phyloP scores from a whole-genome alignment of 192 early-diverging fungal genomes.

The Endogone sp. region DNA sequence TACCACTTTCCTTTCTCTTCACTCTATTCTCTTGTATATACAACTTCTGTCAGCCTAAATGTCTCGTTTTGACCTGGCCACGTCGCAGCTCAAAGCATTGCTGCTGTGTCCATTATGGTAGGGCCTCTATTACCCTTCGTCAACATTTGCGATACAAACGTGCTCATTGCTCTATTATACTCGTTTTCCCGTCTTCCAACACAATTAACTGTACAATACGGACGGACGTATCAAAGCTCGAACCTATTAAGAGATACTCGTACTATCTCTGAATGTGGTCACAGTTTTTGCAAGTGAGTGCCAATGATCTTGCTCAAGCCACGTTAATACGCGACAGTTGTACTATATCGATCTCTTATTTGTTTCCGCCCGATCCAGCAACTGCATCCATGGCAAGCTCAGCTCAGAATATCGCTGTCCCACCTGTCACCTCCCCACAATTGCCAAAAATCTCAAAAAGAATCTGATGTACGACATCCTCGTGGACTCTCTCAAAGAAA shows the following conservation, averaged over 20 bases:
- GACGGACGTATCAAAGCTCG: not conserved
- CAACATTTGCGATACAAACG: too few relatives aligned
- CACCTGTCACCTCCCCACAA: constrained; percentile 24
- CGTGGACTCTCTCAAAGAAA: constrained; percentile 17
- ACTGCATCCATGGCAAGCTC: constrained; percentile 22
- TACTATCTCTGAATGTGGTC: constrained; percentile 33
- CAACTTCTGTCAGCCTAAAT: too few relatives aligned
- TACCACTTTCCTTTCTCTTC: not conserved
- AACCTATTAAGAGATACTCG: constrained; percentile 19
- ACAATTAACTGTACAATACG: not conserved
- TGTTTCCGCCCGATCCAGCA: too few relatives aligned
- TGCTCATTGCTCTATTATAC: too few relatives aligned
- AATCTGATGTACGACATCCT: constrained; percentile 29
- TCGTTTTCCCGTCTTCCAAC: too few relatives aligned
- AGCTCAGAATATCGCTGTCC: constrained; percentile 23
- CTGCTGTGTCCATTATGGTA: constrained; percentile 32
- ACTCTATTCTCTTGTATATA: too few relatives aligned
- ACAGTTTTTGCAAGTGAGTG: constrained; percentile 35
- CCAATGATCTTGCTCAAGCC: too few relatives aligned
- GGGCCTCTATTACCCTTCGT: not conserved
- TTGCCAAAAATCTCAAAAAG: constrained; percentile 24
- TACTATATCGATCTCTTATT: too few relatives aligned
- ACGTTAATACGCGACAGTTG: too few relatives aligned
- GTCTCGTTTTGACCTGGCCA: constrained; percentile 26
- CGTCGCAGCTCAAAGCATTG: constrained; percentile 14